A percentile compares a stretch with the other conserved stretches of the same genome.
These are phyloP conservation scores for Paramecium bursaria DNA, from an alignment of 73 alveolate species.

Conservation along the genomic window DNA sequence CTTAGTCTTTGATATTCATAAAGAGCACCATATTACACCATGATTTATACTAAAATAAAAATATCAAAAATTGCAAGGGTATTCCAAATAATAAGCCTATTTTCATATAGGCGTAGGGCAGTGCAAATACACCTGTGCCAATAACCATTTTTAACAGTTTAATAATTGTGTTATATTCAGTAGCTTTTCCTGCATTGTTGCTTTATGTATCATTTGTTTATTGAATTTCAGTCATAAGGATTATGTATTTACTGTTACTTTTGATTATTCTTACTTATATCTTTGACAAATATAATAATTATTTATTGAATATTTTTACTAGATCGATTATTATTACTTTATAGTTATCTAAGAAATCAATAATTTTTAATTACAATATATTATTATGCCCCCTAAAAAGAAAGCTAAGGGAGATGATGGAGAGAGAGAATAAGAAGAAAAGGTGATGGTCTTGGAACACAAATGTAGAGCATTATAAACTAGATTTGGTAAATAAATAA, in stretches of 20 bases:
- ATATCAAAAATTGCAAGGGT: neutral
- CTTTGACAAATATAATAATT: too few relatives aligned
- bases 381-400: too few relatives aligned
- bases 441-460: conserved; percentile 44
- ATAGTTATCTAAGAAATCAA: too few relatives aligned
- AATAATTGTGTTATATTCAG: neutral
- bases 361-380: too few relatives aligned
- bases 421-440: conserved; percentile 57
- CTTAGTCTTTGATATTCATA: too few relatives aligned
- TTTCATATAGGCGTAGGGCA: conserved; percentile 43
- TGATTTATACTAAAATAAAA: neutral
- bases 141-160: conserved; percentile 10
- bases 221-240: too few relatives aligned
- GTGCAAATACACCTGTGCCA: conserved; percentile 50
- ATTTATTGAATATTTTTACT: too few relatives aligned
- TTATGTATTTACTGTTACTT: too few relatives aligned
- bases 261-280: too few relatives aligned
- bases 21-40: conserved; percentile 54
- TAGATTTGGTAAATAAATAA: conserved; percentile 13
- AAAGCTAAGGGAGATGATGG: conserved; percentile 64
- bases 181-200: neutral
- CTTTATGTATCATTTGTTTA: too few relatives aligned
- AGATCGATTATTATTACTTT: too few relatives aligned
- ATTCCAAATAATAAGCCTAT: conserved; percentile 20
- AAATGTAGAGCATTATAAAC: conserved; percentile 56